Evolutionary conservation across 2,329 filamentous ascomycete genomes (phyloP), one percentile per base, ranked within the genome.

Genomic region (Colletotrichum cuscutae): DNA sequence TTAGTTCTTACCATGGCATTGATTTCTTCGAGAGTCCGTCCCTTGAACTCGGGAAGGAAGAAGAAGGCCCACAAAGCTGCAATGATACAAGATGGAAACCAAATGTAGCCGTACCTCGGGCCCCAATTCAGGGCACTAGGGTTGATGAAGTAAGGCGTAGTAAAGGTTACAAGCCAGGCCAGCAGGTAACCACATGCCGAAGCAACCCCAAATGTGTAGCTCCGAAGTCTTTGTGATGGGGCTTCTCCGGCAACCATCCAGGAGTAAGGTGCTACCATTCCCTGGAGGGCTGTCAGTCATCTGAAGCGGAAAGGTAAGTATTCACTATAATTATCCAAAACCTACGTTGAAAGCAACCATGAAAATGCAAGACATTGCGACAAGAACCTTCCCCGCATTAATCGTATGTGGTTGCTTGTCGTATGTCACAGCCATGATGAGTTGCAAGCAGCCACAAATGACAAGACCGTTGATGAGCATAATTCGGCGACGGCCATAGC

Each of bases 131-230:
- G 78, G 3, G 84, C 78, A 26, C 81, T 80, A 0, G 86, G 85
- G 74, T 89, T 88, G 76, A 89, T 88, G 75, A 89, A 89, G 77
- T 89, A 89, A 1, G 86, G 87, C 6, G 86, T 86, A 0, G 87
- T 88, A 75, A 88, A 89, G 0, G 86, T 87, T 0, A 85, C 85
- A 9, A 86, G 80, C 86, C 86, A 88, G 8, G 86, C 87, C 6
- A 83, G 85, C 22, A 87, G 78, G 75, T 88, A 89, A 2, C 83
- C 86, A 22, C 85, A 79, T 2, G 85, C 84, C 7, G 86, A 83
- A 3, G 86, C 86, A 22, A 85, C 78, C 57, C 87, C 87, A 66
- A 88, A 87, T 0, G 87, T 89, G 74, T 89, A 86, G 11, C 83
- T 85, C 49, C 87, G 85, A 13, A 89, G 82, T 13, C 86, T 82